Evolutionary conservation across 202 grass and related monocot genomes (phyloP).

Genomic region (Brachypodium distachyon): DNA sequence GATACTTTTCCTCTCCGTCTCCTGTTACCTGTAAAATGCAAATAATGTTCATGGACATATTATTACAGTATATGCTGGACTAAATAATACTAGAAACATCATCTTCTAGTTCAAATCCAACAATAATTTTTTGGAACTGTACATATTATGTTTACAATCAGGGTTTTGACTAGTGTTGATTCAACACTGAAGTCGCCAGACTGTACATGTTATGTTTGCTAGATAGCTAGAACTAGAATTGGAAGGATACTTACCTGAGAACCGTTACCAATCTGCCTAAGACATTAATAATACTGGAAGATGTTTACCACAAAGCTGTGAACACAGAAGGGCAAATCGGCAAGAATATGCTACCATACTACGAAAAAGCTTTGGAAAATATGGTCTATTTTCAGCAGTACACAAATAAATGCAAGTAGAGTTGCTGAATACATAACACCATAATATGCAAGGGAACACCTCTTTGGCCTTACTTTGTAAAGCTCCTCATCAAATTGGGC

Average conservation of each 20-base stretch:
- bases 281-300: not conserved
- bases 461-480: constrained; percentile 55
- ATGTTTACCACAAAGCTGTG: not conserved
- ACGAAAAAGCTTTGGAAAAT: not conserved
- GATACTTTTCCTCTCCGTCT: constrained; percentile 90
- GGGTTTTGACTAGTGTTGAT: not conserved
- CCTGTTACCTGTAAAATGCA: constrained; percentile 61
- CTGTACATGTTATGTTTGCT: not conserved
- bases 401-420: not conserved
- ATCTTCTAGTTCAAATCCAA: not conserved
- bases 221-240: not conserved
- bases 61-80: not conserved
- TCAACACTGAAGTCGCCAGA: not conserved
- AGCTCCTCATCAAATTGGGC: constrained; percentile 94
- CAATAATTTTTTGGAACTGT: not conserved
- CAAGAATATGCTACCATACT: not conserved
- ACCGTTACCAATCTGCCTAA: not conserved
- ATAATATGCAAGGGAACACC: not conserved
- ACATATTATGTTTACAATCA: not conserved
- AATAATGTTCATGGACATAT: not conserved
- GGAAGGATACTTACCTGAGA: not conserved
- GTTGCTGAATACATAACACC: not conserved
- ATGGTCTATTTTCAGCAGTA: not conserved
- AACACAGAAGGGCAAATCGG: not conserved
- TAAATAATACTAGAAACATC: not conserved